Base-by-base conservation (phyloP, 1,284 basidiomycete genomes). In the Dichomitus squalens region DNA sequence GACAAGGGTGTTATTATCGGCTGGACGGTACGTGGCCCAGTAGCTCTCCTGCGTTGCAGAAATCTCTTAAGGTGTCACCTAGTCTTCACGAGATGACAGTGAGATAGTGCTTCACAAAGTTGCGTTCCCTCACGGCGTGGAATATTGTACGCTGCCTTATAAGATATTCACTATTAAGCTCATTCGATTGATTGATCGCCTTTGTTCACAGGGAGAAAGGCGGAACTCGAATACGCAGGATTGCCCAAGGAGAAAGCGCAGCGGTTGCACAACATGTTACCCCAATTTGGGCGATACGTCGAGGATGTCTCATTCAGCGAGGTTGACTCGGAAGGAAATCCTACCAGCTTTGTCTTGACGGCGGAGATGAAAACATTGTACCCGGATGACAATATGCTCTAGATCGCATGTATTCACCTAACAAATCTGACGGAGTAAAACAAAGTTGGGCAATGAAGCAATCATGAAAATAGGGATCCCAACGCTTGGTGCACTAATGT, bases 271-370 rank as follows among this genome's bases (percentile, higher is more conserved):
- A 25, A 31, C 9, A 18, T 25, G 5, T 53, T 48, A 31, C 9
- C 12, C n/a, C 40, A 50, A 11, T 41, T 61, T 14, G 56, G 56
- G 31, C 53, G 53, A 8, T 55, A 52, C 25, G 44, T 58, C 18
- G 56, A 58, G 46, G 56, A 61, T 21, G n/a, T n/a, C n/a, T n/a
- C n/a, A n/a, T n/a, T n/a, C n/a, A n/a, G n/a, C n/a, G n/a, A n/a
- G n/a, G n/a, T n/a, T n/a, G n/a, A n/a, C n/a, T n/a, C n/a, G n/a
- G n/a, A n/a, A n/a, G n/a, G n/a, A n/a, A n/a, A n/a, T n/a, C n/a
- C n/a, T n/a, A n/a, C n/a, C n/a, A n/a, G n/a, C n/a, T n/a, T n/a
- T n/a, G n/a, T n/a, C n/a, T n/a, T n/a, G n/a, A n/a, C n/a, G n/a
- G n/a, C n/a, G n/a, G n/a, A n/a, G n/a, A n/a, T n/a, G n/a, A n/a